Evolutionary conservation across 1,284 basidiomycete genomes (phyloP).

Genomic region (Vanrija sp.): DNA sequence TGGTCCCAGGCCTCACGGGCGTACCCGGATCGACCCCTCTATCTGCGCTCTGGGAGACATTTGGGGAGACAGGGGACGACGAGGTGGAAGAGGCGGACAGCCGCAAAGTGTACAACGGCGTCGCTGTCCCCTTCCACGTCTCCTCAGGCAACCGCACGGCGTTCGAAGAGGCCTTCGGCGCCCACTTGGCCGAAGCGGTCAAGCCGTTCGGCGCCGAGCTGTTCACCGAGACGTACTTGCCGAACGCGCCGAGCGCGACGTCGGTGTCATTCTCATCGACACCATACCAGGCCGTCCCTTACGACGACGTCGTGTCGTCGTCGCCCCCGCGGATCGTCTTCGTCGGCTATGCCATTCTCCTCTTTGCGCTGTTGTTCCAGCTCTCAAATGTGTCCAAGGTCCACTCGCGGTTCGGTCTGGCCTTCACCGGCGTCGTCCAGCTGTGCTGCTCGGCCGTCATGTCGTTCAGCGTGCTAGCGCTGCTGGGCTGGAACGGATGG

Average conservation of each 20-base stretch:
- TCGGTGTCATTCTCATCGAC: background rate
- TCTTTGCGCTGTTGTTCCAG: constrained; percentile 71
- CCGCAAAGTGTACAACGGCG: constrained; percentile 27
- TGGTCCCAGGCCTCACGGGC: constrained; percentile 12
- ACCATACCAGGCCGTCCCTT: background rate
- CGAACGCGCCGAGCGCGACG: background rate
- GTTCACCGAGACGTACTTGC: constrained; percentile 32
- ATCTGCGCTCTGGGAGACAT: background rate
- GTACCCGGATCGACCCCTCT: constrained; percentile 7
- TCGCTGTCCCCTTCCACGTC: constrained; percentile 28
- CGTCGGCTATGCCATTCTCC: constrained; percentile 72
- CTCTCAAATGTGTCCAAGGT: constrained; percentile 76
- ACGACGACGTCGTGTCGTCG: constrained; percentile 49
- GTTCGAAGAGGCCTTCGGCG: constrained; percentile 27
- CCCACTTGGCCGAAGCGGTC: constrained; percentile 13
- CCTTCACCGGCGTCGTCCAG: constrained; percentile 89
- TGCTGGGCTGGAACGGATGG: constrained; percentile 46
- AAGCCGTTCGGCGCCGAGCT: constrained; percentile 30
- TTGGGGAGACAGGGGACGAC: background rate
- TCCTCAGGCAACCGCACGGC: constrained; percentile 6
- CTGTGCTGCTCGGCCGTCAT: constrained; percentile 88
- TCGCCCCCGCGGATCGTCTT: constrained; percentile 69
- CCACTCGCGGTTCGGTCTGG: constrained; percentile 85
- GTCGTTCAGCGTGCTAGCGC: constrained; percentile 68
- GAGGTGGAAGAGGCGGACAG: background rate